Evolutionary conservation across 164 flowering plant genomes (phyloP), one percentile per base, ranked within the genome.

Genomic region (Brasenia schreberi): DNA sequence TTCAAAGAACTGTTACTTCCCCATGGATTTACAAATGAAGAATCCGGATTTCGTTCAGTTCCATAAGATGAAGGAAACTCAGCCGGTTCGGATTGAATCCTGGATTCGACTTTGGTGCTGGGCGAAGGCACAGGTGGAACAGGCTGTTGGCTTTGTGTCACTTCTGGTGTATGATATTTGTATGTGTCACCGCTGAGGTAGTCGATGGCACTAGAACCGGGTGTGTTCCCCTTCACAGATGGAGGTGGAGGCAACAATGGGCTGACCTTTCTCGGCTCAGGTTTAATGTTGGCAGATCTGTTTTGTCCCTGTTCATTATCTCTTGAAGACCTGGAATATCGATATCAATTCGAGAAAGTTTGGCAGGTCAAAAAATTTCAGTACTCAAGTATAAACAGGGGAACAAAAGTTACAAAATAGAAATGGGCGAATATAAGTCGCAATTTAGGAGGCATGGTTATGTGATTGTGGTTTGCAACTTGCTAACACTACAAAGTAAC

Each of bases 161-260:
- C 65, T 65, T 77, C 77, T 18, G 79, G 67, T 64, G 68, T 77
- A 59, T 81, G 77, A 5, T 86, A 74, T 61, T 70, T 76, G 79
- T 87, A 91, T 12, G 49, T 42, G 64, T 88, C 97, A 6, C 97
- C 63, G 18, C 63, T 61, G 27, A 61, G 94, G 81, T 85, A 92
- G 74, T 95, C 97, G 63, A 89, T 66, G 62, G 68, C 45, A 17
- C 69, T 69, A 18, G 81, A 64, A 65, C 81, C 88, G 61, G 75
- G n/a, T 56, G 43, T 5, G 5, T 89, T 76, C 61, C 64, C 77
- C 76, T 69, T 85, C 16, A 84, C 80, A 7, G 87, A 67, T 18
- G 96, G 91, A n/a, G 95, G 96, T 53, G 97, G 97, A 69, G 96
- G 96, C 62, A 89, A 81, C 71, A 87, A 59, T 5, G 91, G 90